phyloP scores from a whole-genome alignment of 176 grass and related monocot species.

The Elymus sibiricus region DNA sequence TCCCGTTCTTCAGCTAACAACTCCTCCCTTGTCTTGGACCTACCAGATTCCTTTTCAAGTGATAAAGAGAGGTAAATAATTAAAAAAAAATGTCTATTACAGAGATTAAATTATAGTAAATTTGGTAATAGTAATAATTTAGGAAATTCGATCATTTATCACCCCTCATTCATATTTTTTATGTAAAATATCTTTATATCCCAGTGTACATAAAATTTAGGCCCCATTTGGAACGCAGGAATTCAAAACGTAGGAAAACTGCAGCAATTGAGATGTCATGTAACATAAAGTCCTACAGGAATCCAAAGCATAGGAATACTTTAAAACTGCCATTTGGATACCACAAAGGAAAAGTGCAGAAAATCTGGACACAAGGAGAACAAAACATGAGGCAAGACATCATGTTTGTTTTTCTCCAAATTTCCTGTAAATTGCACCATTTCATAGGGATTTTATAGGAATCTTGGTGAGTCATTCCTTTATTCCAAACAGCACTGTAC shows the following conservation, averaged over 20 bases:
- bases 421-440: not conserved
- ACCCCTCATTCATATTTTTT: not conserved
- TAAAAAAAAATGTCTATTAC: not conserved
- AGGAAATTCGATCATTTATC: constrained; percentile 1
- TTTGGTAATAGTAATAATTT: not conserved
- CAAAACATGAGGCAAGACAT: not conserved
- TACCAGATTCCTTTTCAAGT: constrained; percentile 55
- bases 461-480: not conserved
- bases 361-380: not conserved
- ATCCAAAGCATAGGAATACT: not conserved
- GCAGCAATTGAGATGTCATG: not conserved
- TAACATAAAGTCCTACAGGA: not conserved
- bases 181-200: not conserved
- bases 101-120: not conserved
- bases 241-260: not conserved
- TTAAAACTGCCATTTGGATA: not conserved
- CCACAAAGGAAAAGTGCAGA: not conserved
- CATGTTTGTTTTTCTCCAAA: not conserved
- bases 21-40: constrained; percentile 82
- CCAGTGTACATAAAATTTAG: constrained; percentile 1
- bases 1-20: constrained; percentile 97
- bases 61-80: not conserved
- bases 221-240: not conserved
- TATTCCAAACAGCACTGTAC: not conserved
- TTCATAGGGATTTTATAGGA: not conserved